Evolutionary conservation across 495 filamentous ascomycete genomes (phyloP), one percentile per base, ranked within the genome.

Genomic region (Aspergillus sparsus): DNA sequence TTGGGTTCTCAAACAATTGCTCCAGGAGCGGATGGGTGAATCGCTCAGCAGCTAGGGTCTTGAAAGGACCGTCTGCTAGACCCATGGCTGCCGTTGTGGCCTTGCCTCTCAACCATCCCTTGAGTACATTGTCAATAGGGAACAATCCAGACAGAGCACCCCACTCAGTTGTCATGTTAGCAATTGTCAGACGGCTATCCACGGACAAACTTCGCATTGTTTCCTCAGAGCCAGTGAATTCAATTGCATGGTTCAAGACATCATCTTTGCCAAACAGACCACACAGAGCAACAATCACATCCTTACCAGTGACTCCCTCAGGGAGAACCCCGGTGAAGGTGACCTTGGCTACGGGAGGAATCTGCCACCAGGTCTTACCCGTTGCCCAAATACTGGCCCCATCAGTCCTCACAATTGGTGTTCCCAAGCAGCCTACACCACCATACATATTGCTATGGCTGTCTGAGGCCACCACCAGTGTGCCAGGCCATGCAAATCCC

Each of bases 161-260:
- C 93, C 93, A 98, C 71, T 98, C 94, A 0, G 89, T 95, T 0
- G 92, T 90, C 94, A 98, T 97, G 74, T 97, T 98, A 45, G 88
- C 85, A 68, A 98, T 96, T 0, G 91, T 85, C 27, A 97, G 71
- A 11, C 93, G 80, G 70, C 89, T 83, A 67, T 95, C 91, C 6
- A 98, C 77, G 0, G 85, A 75, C 33, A 97, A 72, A 67, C 85
- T 93, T 13, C 71, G 52, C 78, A 98, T 81, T 0, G 93, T 96
- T 64, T 91, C 80, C 62, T 89, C 84, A 0, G 87, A 84, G 0
- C 92, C 93, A 6, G 84, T 86, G 67, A 97, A 97, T 71, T 98
- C 93, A 63, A 98, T 88, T 9, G 87, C 87, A 74, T 97, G 92
- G 73, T 98, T 98, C 7, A 97, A 78, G 0, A 97, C 94, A 46